Evolutionary conservation across 2,329 filamentous ascomycete genomes (phyloP), one percentile per base, ranked within the genome.

Genomic region (Aspergillus proliferans): DNA sequence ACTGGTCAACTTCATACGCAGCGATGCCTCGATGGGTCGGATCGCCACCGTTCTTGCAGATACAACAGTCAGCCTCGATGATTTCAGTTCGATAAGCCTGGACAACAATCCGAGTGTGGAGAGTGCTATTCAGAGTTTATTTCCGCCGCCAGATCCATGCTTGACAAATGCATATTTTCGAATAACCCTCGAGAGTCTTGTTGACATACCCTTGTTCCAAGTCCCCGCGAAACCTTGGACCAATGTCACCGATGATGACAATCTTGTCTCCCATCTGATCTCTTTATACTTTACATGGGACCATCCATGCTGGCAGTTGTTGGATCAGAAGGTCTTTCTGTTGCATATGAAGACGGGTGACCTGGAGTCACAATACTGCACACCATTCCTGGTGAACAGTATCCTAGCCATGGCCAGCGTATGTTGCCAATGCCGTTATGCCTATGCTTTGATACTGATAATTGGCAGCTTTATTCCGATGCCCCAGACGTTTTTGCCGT

Each of bases 231-330:
- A 56, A 26, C 66, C 66, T 36, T 96, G 91, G 91, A 92, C 90
- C 0, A 78, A 76, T 6, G 87, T 94, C 45, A 94, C 88, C 3
- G 76, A 81, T 42, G 88, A 95, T 63, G 75, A 81, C 12, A 78
- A 85, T 44, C 77, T 94, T 43, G 81, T 95, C 56, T 81, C 84
- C 7, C 89, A 95, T 66, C 78, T 96, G 26, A 80, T 95, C 61
- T 89, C 89, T 62, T 86, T 95, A 81, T 96, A 95, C 71, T 95
- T 95, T 70, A 88, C 83, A 61, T 95, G 91, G 85, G 89, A 95
- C 66, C 95, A 95, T 67, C 85, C 88, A 26, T 94, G 89, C 70
- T 94, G 86, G 62, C 83, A 78, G 36, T 74, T 93, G 21, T 90
- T 96, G 64, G 88, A 87, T 60, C 79, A 84, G 46, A 86, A 92